Conservation (phyloP, 371 early-diverging fungal genomes). For the Apophysomyces variabilis region DNA sequence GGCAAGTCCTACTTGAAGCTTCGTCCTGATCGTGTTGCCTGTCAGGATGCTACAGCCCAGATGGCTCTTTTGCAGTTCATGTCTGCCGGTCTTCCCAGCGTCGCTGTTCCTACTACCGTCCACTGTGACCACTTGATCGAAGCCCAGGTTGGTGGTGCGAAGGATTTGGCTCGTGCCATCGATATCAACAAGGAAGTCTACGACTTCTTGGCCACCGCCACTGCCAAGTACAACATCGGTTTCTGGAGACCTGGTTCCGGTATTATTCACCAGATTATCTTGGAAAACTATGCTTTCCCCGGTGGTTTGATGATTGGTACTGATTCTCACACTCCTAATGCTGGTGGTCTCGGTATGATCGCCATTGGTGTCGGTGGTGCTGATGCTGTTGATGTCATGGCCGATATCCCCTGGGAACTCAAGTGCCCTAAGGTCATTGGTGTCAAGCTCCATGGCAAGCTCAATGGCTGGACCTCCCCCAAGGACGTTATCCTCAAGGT, state of each 20-base stretch:
- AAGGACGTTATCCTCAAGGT: conserved; percentile 94
- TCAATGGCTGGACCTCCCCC: conserved; percentile 93
- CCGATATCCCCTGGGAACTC: conserved; percentile 97
- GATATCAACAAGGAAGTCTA: conserved; percentile 95
- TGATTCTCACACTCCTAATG: conserved; percentile 89
- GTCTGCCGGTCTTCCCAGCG: conserved; percentile 86
- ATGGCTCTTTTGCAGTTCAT: conserved; percentile 98
- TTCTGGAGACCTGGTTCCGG: conserved; percentile 98
- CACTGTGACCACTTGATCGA: conserved; percentile 98
- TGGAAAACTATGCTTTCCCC: conserved; percentile 98
- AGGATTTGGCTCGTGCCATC: conserved; percentile 87
- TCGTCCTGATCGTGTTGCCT: conserved; percentile 94
- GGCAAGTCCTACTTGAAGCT: conserved; percentile 92
- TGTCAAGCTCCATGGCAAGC: conserved; percentile 86
- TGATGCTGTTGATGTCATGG: conserved; percentile 99
- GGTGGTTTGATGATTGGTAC: conserved; percentile 98
- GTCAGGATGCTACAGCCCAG: conserved; percentile 97
- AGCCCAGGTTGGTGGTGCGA: conserved; percentile 85
- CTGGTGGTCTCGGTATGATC: conserved; percentile 94
- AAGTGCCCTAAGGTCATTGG: conserved; percentile 94
- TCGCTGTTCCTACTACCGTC: conserved; percentile 92
- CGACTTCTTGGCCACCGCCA: conserved; percentile 87
- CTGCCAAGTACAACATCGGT: conserved; percentile 93
- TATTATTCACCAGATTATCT: conserved; percentile 97
- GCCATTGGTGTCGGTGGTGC: conserved; percentile 98